These are phyloP conservation scores for Tolypocladium inflatum DNA, from an alignment of 2,329 filamentous ascomycete genomes.

Conservation along the genomic window DNA sequence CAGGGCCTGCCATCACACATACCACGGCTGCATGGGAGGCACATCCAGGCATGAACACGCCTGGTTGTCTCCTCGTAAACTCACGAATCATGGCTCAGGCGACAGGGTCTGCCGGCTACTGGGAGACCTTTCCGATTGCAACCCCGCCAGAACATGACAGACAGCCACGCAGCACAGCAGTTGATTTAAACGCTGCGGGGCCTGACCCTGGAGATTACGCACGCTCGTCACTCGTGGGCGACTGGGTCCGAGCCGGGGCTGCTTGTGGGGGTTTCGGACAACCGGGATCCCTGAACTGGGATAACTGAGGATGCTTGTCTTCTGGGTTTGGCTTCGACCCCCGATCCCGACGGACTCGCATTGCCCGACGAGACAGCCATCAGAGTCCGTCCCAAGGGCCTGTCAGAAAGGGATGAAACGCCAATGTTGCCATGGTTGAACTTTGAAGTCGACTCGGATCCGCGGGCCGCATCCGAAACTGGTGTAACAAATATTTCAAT, in stretches of 20 bases:
- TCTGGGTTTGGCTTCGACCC: not conserved
- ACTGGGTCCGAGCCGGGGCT: not conserved
- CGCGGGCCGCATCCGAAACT: not conserved
- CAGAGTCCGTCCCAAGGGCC: too few species aligned
- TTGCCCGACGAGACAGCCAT: not conserved
- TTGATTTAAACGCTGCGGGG: slow-evolving; percentile 1
- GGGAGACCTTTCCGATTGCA: not conserved
- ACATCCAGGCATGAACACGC: not conserved
- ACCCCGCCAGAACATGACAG: not conserved
- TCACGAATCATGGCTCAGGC: not conserved
- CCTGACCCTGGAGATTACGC: not conserved
- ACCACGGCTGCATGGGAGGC: not conserved
- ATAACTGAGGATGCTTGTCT: not conserved
- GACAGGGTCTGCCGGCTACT: not conserved
- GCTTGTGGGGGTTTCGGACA: not conserved
- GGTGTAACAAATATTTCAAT: not conserved
- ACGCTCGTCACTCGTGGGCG: not conserved
- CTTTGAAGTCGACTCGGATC: not conserved
- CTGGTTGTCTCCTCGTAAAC: not conserved
- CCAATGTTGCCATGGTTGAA: not conserved
- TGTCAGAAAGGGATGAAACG: not conserved
- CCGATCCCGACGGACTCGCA: not conserved
- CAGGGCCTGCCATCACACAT: not conserved
- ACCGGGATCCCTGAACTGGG: not conserved
- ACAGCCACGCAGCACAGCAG: not conserved